Percentiles rank a stretch among this genome's conserved stretches.
phyloP scores from a whole-genome alignment of 2,329 filamentous ascomycete species.

The Pseudogymnoascus sp. region DNA sequence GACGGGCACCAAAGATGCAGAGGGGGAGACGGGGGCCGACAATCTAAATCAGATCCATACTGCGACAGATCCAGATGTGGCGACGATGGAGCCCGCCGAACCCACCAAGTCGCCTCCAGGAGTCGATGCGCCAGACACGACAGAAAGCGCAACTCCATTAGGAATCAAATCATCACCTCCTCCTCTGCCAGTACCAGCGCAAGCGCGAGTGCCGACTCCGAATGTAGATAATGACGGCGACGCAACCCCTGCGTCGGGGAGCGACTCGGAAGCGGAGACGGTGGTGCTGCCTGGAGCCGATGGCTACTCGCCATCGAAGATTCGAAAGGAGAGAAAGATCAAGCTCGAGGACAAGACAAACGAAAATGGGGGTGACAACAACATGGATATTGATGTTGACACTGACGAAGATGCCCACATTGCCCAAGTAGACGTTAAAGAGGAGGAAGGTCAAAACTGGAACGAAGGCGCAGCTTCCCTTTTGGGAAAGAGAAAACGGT shows the following conservation, averaged over 20 bases:
- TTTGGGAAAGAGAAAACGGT: slow-evolving; percentile 44
- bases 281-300: slow-evolving; percentile 61
- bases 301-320: slow-evolving; percentile 55
- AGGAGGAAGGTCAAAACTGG: slow-evolving; percentile 18
- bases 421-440: slow-evolving; percentile 15
- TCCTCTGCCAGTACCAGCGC: slow-evolving; percentile 11
- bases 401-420: slow-evolving; percentile 9
- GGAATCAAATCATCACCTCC: slow-evolving; percentile 27
- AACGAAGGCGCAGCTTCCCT: slow-evolving; percentile 29
- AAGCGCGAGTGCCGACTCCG: not conserved
- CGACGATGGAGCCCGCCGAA: slow-evolving; percentile 1
- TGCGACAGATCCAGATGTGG: slow-evolving; percentile 15
- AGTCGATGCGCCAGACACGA: slow-evolving; percentile 16
- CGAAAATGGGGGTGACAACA: slow-evolving; percentile 35
- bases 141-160: slow-evolving; percentile 18
- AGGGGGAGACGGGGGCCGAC: slow-evolving; percentile 22
- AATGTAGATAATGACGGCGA: slow-evolving; percentile 13
- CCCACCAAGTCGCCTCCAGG: slow-evolving; percentile 4
- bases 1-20: slow-evolving; percentile 21
- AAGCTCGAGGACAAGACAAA: slow-evolving; percentile 59
- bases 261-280: slow-evolving; percentile 64
- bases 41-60: slow-evolving; percentile 27
- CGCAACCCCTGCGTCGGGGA: slow-evolving; percentile 35
- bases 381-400: slow-evolving; percentile 13
- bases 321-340: slow-evolving; percentile 45